Conservation (phyloP, 116 monocot genomes). For the Zostera marina region DNA sequence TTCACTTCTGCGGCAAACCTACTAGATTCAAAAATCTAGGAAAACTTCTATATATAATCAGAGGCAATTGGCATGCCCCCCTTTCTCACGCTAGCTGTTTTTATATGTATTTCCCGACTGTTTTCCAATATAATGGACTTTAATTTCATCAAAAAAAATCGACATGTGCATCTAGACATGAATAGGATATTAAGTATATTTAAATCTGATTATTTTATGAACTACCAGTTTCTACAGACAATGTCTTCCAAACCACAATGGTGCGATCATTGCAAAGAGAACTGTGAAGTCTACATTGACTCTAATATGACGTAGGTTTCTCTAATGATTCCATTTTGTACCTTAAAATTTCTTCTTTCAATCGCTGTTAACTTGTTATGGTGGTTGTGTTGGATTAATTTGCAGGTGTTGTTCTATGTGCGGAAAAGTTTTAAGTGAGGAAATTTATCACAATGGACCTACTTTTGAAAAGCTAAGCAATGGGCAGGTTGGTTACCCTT, state of each 20-base stretch:
- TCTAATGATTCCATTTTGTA: neutral
- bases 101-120: no score
- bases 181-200: no score
- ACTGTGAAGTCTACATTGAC: slow-evolving; percentile 1
- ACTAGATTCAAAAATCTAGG: no score
- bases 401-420: slow-evolving; percentile 25
- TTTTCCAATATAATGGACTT: no score
- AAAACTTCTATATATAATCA: no score
- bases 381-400: neutral
- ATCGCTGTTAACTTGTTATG: neutral
- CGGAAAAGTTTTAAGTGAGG: slow-evolving; percentile 38
- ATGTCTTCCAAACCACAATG: slow-evolving; percentile 4
- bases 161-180: no score
- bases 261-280: slow-evolving; percentile 15
- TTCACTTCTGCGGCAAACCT: no score
- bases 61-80: no score
- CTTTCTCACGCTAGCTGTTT: no score
- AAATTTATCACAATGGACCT: slow-evolving; percentile 25
- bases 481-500: slow-evolving; percentile 27
- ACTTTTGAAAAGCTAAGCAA: slow-evolving; percentile 28
- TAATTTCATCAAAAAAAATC: no score
- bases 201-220: no score
- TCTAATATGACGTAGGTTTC: slow-evolving; percentile 6
- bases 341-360: neutral
- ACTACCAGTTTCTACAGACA: no score